Conservation (phyloP, 164 flowering plant species). For the Buxus sempervirens region DNA sequence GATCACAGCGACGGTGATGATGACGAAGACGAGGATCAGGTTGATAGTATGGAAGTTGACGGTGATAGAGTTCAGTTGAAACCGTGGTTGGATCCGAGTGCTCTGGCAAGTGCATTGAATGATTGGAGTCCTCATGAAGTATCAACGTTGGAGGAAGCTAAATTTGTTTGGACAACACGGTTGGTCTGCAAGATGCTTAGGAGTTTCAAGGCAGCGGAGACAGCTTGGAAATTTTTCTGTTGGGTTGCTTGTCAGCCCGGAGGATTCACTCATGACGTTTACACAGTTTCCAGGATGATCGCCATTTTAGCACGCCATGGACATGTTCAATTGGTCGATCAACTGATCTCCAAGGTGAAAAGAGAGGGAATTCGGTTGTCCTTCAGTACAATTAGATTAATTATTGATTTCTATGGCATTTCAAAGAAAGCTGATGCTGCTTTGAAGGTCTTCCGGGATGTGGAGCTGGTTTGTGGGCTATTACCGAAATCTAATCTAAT, state of each 20-base stretch:
- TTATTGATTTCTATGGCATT: slow-evolving; percentile 74
- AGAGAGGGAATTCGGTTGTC: slow-evolving; percentile 64
- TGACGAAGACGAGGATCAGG: slow-evolving; percentile 23
- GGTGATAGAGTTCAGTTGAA: slow-evolving; percentile 42
- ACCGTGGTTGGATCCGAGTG: slow-evolving; percentile 91
- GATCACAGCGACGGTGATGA: slow-evolving; percentile 36
- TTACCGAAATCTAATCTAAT: slow-evolving; percentile 42
- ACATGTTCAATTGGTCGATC: slow-evolving; percentile 50
- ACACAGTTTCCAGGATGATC: slow-evolving; percentile 76
- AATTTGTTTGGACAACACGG: slow-evolving; percentile 76
- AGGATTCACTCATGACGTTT: slow-evolving; percentile 67
- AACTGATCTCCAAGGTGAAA: slow-evolving; percentile 53
- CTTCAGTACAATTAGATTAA: slow-evolving; percentile 57
- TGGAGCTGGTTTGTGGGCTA: slow-evolving; percentile 41
- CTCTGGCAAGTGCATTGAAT: slow-evolving; percentile 70
- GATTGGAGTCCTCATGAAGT: slow-evolving; percentile 67
- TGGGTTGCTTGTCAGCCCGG: slow-evolving; percentile 91
- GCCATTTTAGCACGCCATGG: slow-evolving; percentile 67
- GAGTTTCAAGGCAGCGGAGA: slow-evolving; percentile 57
- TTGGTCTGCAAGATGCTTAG: slow-evolving; percentile 83
- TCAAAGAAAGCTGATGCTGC: slow-evolving; percentile 84
- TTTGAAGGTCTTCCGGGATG: slow-evolving; percentile 54
- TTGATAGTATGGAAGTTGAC: slow-evolving; percentile 10
- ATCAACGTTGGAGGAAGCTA: slow-evolving; percentile 56
- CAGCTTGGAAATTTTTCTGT: slow-evolving; percentile 88